Conservation (phyloP, 208 protist species). For the Phytomonas serpens region DNA sequence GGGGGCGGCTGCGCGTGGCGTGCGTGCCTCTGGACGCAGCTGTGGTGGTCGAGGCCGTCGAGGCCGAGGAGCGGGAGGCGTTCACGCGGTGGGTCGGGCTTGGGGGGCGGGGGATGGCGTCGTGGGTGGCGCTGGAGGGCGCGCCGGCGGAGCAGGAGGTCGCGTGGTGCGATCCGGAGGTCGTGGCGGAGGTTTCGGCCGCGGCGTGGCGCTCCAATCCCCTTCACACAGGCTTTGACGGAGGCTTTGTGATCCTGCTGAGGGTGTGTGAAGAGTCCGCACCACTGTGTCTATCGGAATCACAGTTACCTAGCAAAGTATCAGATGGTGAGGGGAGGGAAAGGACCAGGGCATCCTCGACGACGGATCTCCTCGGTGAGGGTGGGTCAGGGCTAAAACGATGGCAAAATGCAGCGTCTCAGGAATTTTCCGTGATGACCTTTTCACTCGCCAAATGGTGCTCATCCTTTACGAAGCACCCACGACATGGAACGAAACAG, state of each 20-base stretch:
- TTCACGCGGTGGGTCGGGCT: conserved; percentile 12
- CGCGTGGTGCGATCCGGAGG: conserved; percentile 14
- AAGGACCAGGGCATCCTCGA: not conserved
- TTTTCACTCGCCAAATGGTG: not conserved
- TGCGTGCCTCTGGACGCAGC: conserved; percentile 21
- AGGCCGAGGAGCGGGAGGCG: conserved; percentile 7
- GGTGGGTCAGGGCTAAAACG: not conserved
- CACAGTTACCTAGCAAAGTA: not conserved
- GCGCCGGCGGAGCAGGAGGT: conserved; percentile 29
- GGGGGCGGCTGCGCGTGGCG: conserved; percentile 11
- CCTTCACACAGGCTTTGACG: conserved; percentile 25
- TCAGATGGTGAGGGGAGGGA: not conserved
- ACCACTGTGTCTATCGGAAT: not conserved
- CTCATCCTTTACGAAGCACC: not conserved
- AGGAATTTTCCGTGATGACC: not conserved
- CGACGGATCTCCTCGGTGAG: not conserved
- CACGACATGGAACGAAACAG: not conserved
- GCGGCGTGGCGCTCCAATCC: conserved; percentile 38
- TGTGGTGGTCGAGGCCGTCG: not conserved
- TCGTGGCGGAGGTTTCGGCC: conserved; percentile 29
- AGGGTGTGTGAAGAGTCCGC: conserved; percentile 14
- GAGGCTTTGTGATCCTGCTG: conserved; percentile 43
- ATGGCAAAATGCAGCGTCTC: not conserved
- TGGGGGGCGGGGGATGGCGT: conserved; percentile 27
- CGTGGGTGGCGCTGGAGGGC: conserved; percentile 53